Evolutionary conservation across 495 filamentous ascomycete species (phyloP), one percentile per base, ranked within the genome.

Genomic region (Trichoderma reesei): DNA sequence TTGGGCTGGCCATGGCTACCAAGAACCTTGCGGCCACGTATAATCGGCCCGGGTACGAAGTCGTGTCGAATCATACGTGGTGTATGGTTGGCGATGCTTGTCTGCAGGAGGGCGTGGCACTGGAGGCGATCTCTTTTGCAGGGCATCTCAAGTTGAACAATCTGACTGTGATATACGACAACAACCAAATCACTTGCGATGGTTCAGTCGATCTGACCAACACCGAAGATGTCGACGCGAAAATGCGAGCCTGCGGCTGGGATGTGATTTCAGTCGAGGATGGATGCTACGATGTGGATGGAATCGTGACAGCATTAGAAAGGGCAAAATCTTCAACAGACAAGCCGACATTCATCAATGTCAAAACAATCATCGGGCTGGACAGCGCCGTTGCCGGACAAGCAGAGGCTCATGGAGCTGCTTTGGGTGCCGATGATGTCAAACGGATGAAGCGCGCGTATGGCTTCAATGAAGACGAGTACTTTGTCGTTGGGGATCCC

Each of bases 241-340:
- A 95, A 68, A 98, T 96, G 77, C 90, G 98, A 80, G 76, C 95
- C 59, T 98, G 98, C 76, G 94, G 94, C 79, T 98, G 95, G 95
- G 92, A 98, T 76, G 84, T 83, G 48, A 81, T 90, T 73, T 81
- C 84, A 74, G 92, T 98, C 72, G 82, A 89, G 72, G 86, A 98
- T 67, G 94, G 94, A 75, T 90, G 98, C 80, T 76, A 88, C 75
- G 90, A 98, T 77, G 84, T 96, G 63, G 86, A 86, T 68, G 86
- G 75, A 68, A 98, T 98, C 59, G 91, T 92, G 80, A 86, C 82
- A 64, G 95, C 95, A 68, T 90, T 98, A 73, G 83, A 86, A 76
- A 83, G 87, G 78, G 87, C 85, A 70, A 85, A 92, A 82, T 80
- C 87, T 64, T 90, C 96, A 78, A 97, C 81, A 72, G 85, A 98